Evolutionary conservation across 1,139 yeast genomes (phyloP), one percentile per base, ranked within the genome.

Genomic region (Yamadazyma atlantica): DNA sequence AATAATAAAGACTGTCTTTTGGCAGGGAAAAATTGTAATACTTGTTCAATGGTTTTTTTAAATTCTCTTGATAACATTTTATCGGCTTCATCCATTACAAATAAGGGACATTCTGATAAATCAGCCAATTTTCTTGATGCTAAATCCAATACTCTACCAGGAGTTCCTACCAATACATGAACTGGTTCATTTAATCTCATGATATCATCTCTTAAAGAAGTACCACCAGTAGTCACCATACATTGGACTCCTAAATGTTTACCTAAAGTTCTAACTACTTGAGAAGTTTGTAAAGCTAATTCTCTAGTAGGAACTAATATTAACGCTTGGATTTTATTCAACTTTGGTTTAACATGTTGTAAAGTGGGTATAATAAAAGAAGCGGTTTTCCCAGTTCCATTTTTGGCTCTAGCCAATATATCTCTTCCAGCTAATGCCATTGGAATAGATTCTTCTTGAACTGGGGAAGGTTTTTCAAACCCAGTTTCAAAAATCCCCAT

Each of bases 401-500:
- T 94, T 62, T 92, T 94, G 34, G 99, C 98, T 67, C 98, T 80
- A 12, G 99, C 99, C 49, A 92, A 77, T 45, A 94, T 86, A 64
- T 92, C 98, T 68, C 96, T 82, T 36, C 98, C 97, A 35, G 95
- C 85, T 37, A 92, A 75, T 1, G 97, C 97, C 60, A 89, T 86
- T 3, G 98, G 98, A 43, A 92, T 92, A 11, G 96, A 81, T 62
- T 90, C 98, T 69, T 92, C 97, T 67, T 92, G 99, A 57, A 92
- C 89, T 15, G 99, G 98, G 16, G 97, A 88, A 8, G 99, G 98
- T 58, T 86, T 88, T 62, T 92, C 99, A 57, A 92, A 92, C 33
- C 99, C 98, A 2, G 98, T 97, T 64, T 94, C 99, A 58, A 90
- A 92, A 51, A 92, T 92, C 25, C 98, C 98, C 98, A 92, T 94